Percentiles rank a stretch among this genome's conserved stretches.
Evolutionary conservation across 805 yeast species (phyloP).

Genomic region (baker's yeast (Saccharomyces cerevisiae)): DNA sequence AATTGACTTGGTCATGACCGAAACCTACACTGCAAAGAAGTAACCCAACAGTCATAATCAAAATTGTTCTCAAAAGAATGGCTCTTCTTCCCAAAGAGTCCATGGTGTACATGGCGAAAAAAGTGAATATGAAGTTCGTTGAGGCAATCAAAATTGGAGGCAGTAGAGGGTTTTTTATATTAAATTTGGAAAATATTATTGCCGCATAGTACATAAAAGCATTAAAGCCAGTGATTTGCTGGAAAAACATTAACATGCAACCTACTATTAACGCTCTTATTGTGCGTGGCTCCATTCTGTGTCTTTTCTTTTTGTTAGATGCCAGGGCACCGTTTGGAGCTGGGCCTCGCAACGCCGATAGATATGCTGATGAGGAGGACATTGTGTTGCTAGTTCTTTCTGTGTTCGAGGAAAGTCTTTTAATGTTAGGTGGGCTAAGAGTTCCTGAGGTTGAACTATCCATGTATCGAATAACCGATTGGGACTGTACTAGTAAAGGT

Average conservation of each 20-base stretch:
- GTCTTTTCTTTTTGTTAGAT: conserved; percentile 2
- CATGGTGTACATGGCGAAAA: conserved; percentile 42
- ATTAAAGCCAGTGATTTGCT: conserved; percentile 55
- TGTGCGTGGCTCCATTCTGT: conserved; percentile 28
- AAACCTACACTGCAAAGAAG: conserved; percentile 29
- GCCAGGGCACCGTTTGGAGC: background rate
- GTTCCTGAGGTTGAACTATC: background rate
- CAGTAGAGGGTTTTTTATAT: conserved; percentile 44
- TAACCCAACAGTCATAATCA: conserved; percentile 34
- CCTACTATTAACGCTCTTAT: conserved; percentile 39
- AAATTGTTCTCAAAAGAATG: conserved; percentile 37
- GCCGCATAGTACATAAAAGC: conserved; percentile 58
- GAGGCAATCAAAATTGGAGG: conserved; percentile 49
- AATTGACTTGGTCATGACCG: conserved; percentile 7
- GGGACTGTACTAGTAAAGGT: conserved; percentile 5
- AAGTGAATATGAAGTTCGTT: conserved; percentile 48
- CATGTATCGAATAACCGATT: background rate
- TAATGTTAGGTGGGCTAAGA: conserved; percentile 2
- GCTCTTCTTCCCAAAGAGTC: conserved; percentile 43
- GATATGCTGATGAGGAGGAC: background rate
- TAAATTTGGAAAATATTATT: conserved; percentile 44
- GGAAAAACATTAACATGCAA: conserved; percentile 46
- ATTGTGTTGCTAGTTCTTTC: background rate
- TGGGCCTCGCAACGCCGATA: background rate
- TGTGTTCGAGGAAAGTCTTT: background rate